Evolutionary conservation across 441 rosid genomes (phyloP).

Genomic region (Manihot esculenta): DNA sequence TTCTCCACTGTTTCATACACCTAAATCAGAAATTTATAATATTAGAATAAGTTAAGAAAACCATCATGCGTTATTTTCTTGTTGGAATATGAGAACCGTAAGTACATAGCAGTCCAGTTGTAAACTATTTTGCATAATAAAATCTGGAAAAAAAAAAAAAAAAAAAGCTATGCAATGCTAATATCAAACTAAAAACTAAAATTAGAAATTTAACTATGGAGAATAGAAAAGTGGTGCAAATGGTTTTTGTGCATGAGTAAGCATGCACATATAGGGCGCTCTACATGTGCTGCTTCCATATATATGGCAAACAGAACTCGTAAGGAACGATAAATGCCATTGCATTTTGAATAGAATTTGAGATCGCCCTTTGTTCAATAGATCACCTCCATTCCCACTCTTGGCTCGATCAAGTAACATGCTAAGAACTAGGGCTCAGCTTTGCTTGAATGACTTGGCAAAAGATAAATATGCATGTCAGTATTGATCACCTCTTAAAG

Average conservation of each 20-base stretch:
- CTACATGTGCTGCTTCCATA: background rate
- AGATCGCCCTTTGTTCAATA: background rate
- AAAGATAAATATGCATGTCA: background rate
- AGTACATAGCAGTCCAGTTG: background rate
- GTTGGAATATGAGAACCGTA: background rate
- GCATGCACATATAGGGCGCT: background rate
- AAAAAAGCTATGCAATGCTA: background rate
- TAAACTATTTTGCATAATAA: background rate
- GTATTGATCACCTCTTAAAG: background rate
- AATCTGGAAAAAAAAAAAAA: background rate
- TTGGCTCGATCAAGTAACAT: too few relatives aligned
- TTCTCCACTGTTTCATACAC: conserved; percentile 69
- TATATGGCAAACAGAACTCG: too few relatives aligned
- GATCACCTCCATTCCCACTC: too few relatives aligned
- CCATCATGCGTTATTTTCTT: background rate
- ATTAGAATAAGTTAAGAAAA: background rate
- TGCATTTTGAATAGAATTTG: background rate
- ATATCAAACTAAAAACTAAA: background rate
- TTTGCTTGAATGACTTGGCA: background rate
- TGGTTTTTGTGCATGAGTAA: background rate
- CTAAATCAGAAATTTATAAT: conserved; percentile 26
- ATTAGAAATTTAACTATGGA: background rate
- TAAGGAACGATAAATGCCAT: background rate
- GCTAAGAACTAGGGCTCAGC: too few relatives aligned
- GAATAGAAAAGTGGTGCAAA: background rate